Base-by-base conservation (phyloP, 208 protist species). In the Wallacemonas rigidus region DNA sequence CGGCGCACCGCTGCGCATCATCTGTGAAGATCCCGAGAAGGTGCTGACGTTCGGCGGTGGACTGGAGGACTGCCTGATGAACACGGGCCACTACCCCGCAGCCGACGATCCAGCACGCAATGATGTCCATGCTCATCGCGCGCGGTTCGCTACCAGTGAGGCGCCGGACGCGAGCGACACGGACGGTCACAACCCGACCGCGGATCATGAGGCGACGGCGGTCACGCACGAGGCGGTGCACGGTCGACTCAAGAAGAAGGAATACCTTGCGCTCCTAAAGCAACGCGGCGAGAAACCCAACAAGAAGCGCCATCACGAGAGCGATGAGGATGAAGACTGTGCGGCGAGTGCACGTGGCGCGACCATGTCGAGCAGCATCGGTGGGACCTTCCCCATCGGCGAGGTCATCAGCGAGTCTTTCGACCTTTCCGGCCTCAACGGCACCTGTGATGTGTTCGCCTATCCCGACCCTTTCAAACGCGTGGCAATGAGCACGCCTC, bases 401-500 rank as follows among this genome's bases (percentile, higher is more conserved):
- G 93, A 97, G 69, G 90, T 95, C 51, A 95, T 97, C 81, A 92
- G 79, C 69, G 93, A 97, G 76, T 90, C 89, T 12, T 90, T 90
- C 64, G 87, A 95, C 63, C 82, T 97, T 15, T 88, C 86, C 11
- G 73, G 84, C 69, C 86, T 97, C 41, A 93, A 82, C 74, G 93
- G 93, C 17, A 80, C 68, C 35, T 94, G 86, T 58, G 72, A 82
- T 63, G 82, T 97, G 43, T 95, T 95, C 72, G 93, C 90, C 39
- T 97, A 90, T 69, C 93, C 93, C 1, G 88, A 90, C 75, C 70
- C 75, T 9, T 83, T 84, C 71, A 94, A 95, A 74, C 68, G 83
- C 35, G 86, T 97, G 1, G 86, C 90, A 0, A 82, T 97, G 79
- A 77, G 78, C 26, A 67, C 77, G 14, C 88, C 86, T 4, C 53